Conservation (phyloP, 371 early-diverging fungal species). For the Saksenaea oblongispora region DNA sequence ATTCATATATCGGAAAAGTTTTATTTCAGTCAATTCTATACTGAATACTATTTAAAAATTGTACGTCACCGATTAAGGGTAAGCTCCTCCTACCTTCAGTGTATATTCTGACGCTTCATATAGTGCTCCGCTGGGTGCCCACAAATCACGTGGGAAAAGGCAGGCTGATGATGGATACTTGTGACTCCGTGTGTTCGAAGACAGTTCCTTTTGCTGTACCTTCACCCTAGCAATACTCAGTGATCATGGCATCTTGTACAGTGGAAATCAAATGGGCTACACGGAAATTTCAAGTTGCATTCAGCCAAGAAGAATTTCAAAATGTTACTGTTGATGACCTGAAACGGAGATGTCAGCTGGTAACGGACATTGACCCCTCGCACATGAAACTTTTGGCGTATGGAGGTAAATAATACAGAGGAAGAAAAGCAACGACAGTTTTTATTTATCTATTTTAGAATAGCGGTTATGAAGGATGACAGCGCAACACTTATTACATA, state of each 20-base stretch:
- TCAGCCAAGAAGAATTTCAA: slow-evolving; percentile 21
- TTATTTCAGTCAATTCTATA: too few relatives aligned
- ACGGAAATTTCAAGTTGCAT: slow-evolving; percentile 31
- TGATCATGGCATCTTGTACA: background rate
- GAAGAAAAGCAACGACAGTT: background rate
- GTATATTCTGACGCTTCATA: background rate
- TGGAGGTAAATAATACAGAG: slow-evolving; percentile 28
- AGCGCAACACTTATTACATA: slow-evolving; percentile 10
- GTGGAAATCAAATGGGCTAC: slow-evolving; percentile 32
- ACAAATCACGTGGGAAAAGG: too few relatives aligned
- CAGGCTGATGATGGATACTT: too few relatives aligned
- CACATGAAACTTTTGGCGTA: slow-evolving; percentile 33
- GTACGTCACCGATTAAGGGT: too few relatives aligned
- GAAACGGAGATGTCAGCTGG: slow-evolving; percentile 28
- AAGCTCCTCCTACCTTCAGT: too few relatives aligned
- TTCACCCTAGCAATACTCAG: background rate
- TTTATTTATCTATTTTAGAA: background rate
- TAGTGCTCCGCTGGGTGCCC: too few relatives aligned
- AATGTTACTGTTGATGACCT: slow-evolving; percentile 28
- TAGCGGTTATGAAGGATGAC: slow-evolving; percentile 32
- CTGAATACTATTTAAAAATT: too few relatives aligned
- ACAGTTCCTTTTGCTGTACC: background rate
- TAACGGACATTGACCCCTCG: slow-evolving; percentile 24
- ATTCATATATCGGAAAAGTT: too few relatives aligned
- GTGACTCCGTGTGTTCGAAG: too few relatives aligned